Conservation (phyloP, 2,329 filamentous ascomycete genomes). For the Hymenoscyphus repandus region DNA sequence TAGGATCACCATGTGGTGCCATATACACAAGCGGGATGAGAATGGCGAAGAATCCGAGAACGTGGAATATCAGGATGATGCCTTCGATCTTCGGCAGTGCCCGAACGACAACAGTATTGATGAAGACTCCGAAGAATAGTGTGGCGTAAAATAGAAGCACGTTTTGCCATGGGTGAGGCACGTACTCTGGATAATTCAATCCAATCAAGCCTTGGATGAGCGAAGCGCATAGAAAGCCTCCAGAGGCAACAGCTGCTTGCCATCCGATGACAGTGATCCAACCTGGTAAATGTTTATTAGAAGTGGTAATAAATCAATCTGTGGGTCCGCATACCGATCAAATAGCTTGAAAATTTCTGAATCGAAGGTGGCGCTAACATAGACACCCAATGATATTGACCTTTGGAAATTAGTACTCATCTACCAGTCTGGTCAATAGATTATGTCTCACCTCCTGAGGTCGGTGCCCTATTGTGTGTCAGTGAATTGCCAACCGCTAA, state of each 20-base stretch:
- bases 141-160: slow-evolving; percentile 38
- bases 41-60: slow-evolving; percentile 40
- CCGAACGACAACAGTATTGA: slow-evolving; percentile 38
- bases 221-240: slow-evolving; percentile 37
- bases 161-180: slow-evolving; percentile 36
- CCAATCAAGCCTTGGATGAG: slow-evolving; percentile 39
- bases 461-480: slow-evolving; percentile 39
- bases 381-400: slow-evolving; percentile 53
- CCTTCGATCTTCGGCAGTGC: slow-evolving; percentile 38
- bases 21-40: slow-evolving; percentile 34
- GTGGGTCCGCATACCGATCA: slow-evolving; percentile 34
- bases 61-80: slow-evolving; percentile 38
- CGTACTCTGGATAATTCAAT: slow-evolving; percentile 33
- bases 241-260: slow-evolving; percentile 37
- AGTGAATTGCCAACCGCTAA: not conserved
- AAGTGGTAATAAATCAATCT: not conserved
- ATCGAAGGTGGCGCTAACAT: slow-evolving; percentile 42
- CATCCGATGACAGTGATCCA: slow-evolving; percentile 42
- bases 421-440: too few relatives aligned
- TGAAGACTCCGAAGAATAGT: slow-evolving; percentile 34
- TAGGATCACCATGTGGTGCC: slow-evolving; percentile 14
- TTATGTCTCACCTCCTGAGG: slow-evolving; percentile 37
- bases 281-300: slow-evolving; percentile 24
- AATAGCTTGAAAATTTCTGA: slow-evolving; percentile 49
- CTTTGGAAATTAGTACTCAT: too few relatives aligned